Base-by-base conservation (phyloP, 2,329 filamentous ascomycete species). In the Passalora sequoiae region DNA sequence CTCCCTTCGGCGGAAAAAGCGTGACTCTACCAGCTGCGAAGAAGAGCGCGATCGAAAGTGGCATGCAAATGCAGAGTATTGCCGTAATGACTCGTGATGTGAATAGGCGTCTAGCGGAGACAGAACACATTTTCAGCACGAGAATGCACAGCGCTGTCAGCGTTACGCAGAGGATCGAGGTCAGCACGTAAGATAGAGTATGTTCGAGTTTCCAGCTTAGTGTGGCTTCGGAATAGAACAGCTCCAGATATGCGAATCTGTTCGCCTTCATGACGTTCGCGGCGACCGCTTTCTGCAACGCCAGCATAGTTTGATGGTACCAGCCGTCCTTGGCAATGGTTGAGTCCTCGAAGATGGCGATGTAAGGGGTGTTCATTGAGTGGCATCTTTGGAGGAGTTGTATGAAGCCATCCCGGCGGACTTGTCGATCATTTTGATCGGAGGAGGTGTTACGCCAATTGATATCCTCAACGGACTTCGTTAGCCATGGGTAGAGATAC, bases 331-430 rank as follows among this genome's bases (percentile, higher is more conserved):
- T 62, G 24, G 68, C 69, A 4, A 75, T 42, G 3, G 67, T 61
- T 49, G 74, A 71, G 48, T 74, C 71, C 50, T 74, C 71, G 4
- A 74, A 51, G 28, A 74, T 67, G 4, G 63, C 57, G 27, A 69
- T 61, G 47, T 71, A 71, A 2, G 64, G 61, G 6, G 69, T 60
- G 15, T 60, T 60, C 5, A 60, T 58, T 20, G 57, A 55, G 17
- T 61, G 48, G 52, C 71, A 73, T 8, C 61, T 60, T 37, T 66
- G 61, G 19, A 73, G 50, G 19, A 73, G 49, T 32, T 68, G 67
- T 6, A n/a, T n/a, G 28, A 30, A 30, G 4, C n/a, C n/a, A n/a
- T n/a, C n/a, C n/a, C n/a, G n/a, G n/a, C n/a, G n/a, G n/a, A n/a
- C n/a, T n/a, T n/a, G n/a, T n/a, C 16, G 28, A 30, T 6, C 4